Base-by-base conservation (phyloP, 495 filamentous ascomycete species). In the Aspergillus sparsus region DNA sequence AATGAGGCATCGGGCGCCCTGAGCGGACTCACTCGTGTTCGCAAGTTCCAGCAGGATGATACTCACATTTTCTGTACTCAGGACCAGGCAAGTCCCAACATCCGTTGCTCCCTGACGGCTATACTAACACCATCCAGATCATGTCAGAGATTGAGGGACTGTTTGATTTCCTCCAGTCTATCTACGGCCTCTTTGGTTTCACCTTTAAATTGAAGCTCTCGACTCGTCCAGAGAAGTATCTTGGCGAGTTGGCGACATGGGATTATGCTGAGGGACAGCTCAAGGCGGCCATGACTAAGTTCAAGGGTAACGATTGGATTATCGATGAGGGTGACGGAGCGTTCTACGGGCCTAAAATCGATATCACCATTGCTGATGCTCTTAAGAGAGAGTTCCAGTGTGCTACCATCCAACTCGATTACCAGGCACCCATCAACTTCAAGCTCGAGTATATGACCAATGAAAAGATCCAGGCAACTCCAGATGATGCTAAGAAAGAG, bases 381-480 rank as follows among this genome's bases (percentile, higher is more conserved):
- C 80, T 96, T 65, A 80, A 81, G 74, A 81, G 89, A 65, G 89
- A 91, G 35, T 88, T 85, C 76, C 90, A 97, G 74, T 98, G 94
- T 67, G 94, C 94, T 54, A 98, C 95, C 9, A 98, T 98, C 63
- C 94, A 98, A 71, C 85, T 98, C 32, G 94, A 98, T 67, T 98
- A 98, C 75, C 91, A 96, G 70, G 89, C 93, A 6, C 92, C 93
- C 0, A 78, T 90, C 65, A 88, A 84, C 67, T 96, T 96, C 72
- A 85, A 88, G 66, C 78, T 97, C 51, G 84, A 95, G 73, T 96
- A 92, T 66, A 85, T 89, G 76, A 90, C 87, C 7, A 81, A 84
- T 32, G 88, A 92, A 61, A 83, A 82, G 66, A 58, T 70, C 49
- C 77, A 77, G 57, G 67, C 72, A 35, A 65, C 72, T 2, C 71